These are phyloP conservation scores for Botryotinia globosa DNA, from an alignment of 2,329 filamentous ascomycete species.

Conservation along the genomic window DNA sequence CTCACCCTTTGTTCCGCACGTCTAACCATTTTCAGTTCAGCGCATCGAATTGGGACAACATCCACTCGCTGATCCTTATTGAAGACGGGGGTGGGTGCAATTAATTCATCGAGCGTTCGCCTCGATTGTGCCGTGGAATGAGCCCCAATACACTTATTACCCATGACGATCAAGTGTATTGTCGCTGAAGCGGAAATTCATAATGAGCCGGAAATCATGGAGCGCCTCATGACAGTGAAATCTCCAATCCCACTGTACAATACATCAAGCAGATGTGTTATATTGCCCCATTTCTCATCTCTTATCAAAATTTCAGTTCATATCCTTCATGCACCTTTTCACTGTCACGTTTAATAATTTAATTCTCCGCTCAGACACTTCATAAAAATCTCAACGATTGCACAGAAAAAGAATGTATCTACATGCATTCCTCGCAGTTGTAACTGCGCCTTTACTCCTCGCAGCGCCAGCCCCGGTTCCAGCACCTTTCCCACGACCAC, in stretches of 20 bases:
- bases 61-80: background rate
- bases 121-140: background rate
- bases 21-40: background rate
- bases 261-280: background rate
- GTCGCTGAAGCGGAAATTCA: background rate
- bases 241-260: no score
- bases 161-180: background rate
- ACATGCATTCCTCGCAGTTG: background rate
- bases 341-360: background rate
- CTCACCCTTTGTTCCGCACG: background rate
- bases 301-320: background rate
- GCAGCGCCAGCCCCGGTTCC: conserved; percentile 5
- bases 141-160: background rate
- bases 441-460: conserved; percentile 1
- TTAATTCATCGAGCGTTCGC: background rate
- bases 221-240: background rate
- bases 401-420: background rate
- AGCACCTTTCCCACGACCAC: conserved; percentile 1
- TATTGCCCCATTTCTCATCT: background rate
- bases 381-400: background rate
- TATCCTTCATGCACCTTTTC: background rate
- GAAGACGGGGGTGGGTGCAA: background rate
- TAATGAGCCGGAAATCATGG: background rate
- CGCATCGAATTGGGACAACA: background rate
- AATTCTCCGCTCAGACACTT: background rate